Conservation (phyloP, 345 rosid species). For the Hibiscus trionum region DNA sequence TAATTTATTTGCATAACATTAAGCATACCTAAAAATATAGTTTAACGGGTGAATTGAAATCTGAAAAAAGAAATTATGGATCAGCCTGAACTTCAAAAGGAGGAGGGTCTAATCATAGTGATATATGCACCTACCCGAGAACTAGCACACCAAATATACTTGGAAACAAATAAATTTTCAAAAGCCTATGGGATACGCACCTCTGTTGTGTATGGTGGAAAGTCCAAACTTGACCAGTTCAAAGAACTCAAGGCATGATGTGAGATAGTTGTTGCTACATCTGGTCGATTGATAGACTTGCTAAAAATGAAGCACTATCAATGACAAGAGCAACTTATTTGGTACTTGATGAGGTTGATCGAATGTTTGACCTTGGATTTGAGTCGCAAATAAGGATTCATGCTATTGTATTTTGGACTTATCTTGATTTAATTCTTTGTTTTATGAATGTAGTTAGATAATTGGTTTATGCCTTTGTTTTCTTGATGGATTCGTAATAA, state of each 20-base stretch:
- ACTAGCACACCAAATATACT: conserved; percentile 86
- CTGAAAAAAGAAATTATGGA: conserved; percentile 25
- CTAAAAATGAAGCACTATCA: conserved; percentile 84
- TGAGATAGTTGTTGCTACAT: conserved; percentile 93
- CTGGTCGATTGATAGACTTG: conserved; percentile 91
- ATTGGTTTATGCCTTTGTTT: too few species aligned
- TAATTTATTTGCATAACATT: neutral
- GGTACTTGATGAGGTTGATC: conserved; percentile 98
- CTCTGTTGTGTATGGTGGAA: conserved; percentile 95
- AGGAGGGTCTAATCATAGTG: conserved; percentile 91
- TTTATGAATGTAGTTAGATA: too few species aligned
- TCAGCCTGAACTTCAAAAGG: conserved; percentile 90
- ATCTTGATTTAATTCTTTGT: too few species aligned
- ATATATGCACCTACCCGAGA: conserved; percentile 98
- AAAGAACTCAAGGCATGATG: conserved; percentile 95
- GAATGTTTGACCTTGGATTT: conserved; percentile 98
- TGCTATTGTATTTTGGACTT: too few species aligned
- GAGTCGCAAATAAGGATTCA: conserved; percentile 94
- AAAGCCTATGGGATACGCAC: conserved; percentile 79
- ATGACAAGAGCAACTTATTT: conserved; percentile 77
- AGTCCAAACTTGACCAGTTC: conserved; percentile 94
- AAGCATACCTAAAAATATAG: neutral
- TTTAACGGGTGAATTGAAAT: too few species aligned
- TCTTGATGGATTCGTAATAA: too few species aligned
- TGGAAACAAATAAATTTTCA: conserved; percentile 82